Evolutionary conservation across 2,329 filamentous ascomycete genomes (phyloP), one percentile per base, ranked within the genome.

Genomic region (Aspergillus arachidicola): DNA sequence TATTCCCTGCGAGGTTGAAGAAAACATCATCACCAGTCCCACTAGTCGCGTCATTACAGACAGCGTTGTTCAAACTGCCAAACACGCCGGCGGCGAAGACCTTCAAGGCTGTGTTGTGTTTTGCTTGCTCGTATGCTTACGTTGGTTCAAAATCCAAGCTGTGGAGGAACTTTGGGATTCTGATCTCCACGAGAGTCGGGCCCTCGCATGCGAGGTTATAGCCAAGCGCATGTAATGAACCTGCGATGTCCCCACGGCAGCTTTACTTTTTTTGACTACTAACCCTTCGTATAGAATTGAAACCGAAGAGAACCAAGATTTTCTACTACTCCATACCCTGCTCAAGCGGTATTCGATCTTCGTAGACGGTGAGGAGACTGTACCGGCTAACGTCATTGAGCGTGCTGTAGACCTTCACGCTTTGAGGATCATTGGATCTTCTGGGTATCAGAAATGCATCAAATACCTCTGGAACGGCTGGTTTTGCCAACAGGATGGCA

Each of bases 391-490:
- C 73, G 95, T 92, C 26, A 89, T 99, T 63, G 95, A 99, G 78
- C 92, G 93, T 72, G 92, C 95, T 0, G 93, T 98, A 41, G 95
- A 99, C 72, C 81, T 98, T 30, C 95, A 99, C 75, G 93, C 94
- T 1, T 83, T 98, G 53, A 85, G 87, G 16, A 89, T 99, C 55
- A 98, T 98, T 66, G 93, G 93, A 2, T 94, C 91, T 0, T 93
- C 92, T 0, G 94, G 95, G 30, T 99, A 98, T 77, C 95, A 98
- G 71, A 97, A 96, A 80, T 98, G 94, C 75, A 93, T 98, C 72
- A 87, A 85, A 66, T 93, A 96, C 74, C 88, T 99, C 10, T 99
- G 95, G 95, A 88, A 89, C 65, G 95, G 95, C 26, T 99, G 95
- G 95, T 83, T 98, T 10, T 89, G 97, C n/a, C 95, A 99, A 76